Evolutionary conservation across 2,329 filamentous ascomycete species (phyloP).

Genomic region (Paracoccidioides brasiliensis): DNA sequence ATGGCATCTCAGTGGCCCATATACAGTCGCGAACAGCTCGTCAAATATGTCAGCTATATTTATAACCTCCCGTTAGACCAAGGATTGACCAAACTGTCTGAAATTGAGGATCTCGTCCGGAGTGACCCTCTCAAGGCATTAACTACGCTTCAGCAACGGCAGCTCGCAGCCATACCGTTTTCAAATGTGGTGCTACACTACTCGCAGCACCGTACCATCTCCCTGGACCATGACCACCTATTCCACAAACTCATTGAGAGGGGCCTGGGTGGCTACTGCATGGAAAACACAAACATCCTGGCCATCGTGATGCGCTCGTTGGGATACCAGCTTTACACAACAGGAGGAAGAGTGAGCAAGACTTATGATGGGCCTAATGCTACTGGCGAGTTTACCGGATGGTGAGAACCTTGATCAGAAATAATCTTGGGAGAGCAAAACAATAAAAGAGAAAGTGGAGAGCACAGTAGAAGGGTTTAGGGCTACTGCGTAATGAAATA

Average conservation of each 20-base stretch:
- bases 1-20: constrained; percentile 13
- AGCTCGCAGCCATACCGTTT: constrained; percentile 40
- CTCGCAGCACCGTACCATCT: constrained; percentile 36
- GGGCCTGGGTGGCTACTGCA: constrained; percentile 46
- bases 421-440: too few relatives aligned
- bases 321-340: constrained; percentile 42
- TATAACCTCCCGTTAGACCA: constrained; percentile 8
- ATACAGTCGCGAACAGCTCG: constrained; percentile 25
- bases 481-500: background rate
- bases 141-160: constrained; percentile 27
- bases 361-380: constrained; percentile 22
- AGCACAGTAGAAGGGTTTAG: background rate
- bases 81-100: constrained; percentile 14
- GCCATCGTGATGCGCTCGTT: constrained; percentile 39
- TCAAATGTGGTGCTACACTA: constrained; percentile 47
- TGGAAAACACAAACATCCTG: constrained; percentile 47
- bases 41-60: constrained; percentile 24
- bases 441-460: too few relatives aligned
- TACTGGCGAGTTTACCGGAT: constrained; percentile 33
- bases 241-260: constrained; percentile 42
- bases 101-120: constrained; percentile 18
- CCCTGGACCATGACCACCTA: constrained; percentile 37
- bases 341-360: constrained; percentile 38
- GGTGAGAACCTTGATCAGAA: constrained; percentile 23
- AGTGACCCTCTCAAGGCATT: constrained; percentile 22